Conservation (phyloP, 176 grass and related monocot genomes). For the maize (Zea mays) region Zm-B73-REFERENCE-NAM-5.0 NC_050105.1:130401001-130401500, state of each 20-base stretch:
- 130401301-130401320: slow-evolving; percentile 21
- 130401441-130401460: slow-evolving; percentile 60
- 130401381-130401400: background rate
- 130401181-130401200: background rate
- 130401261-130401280: background rate
- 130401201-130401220: background rate
- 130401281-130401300: background rate
- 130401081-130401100: background rate
- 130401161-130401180: background rate
- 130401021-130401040: slow-evolving; percentile 7
- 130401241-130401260: background rate
- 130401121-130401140: background rate
- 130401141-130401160: background rate
- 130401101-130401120: background rate
- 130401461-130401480: slow-evolving; percentile 73
- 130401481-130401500: slow-evolving; percentile 77
- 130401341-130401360: slow-evolving; percentile 8
- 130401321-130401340: background rate
- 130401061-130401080: background rate
- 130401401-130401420: background rate
- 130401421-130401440: background rate
- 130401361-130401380: slow-evolving; percentile 18
- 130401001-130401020: background rate
- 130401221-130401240: background rate
- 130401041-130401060: background rate